Base-by-base conservation (phyloP, 257 asterid genomes). In the Leptodermis oblonga region DNA sequence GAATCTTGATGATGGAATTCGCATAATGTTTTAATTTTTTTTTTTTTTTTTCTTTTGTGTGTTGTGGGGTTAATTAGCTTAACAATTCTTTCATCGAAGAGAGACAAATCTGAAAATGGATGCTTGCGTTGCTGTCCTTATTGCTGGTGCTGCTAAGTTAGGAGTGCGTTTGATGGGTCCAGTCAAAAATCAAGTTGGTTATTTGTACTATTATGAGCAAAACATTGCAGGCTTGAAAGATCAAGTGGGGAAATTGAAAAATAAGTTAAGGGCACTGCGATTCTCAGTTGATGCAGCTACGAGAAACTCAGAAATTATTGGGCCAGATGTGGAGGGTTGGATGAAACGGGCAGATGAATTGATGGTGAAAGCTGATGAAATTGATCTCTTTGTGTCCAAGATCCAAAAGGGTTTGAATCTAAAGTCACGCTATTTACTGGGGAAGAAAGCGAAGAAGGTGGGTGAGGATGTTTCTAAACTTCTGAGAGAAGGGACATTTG, bases 381-480 rank as follows among this genome's bases (percentile, higher is more conserved):
- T 23, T 25, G 6, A 7, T 12, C 34, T 22, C 14, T 9, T 12
- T 7, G 31, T 11, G 5, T 26, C 4, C 31, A 28, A 28, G 1
- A 55, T 54, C 63, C 72, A 63, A 26, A 39, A 34, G 41, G n/a
- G 74, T 62, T 52, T 66, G 3, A 76, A 67, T 45, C 25, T 72
- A 20, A 52, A 49, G 45, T 71, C 69, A 9, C 77, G 67, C 4
- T 76, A 59, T 55, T 33, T 15, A 3, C 28, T 66, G 51, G 61
- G 80, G 22, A 52, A 46, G 65, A 65, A 48, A 61, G 70, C 74
- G n/a, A 49, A 31, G 61, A 76, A 76, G 45, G 49, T 12, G 63
- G 53, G 23, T 20, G 41, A 41, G 51, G 67, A 12, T 56, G 23
- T 55, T 22, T n/a, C 59, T 7, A 37, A 31, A 22, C 77, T 76